These are phyloP conservation scores for Penicillium lagena DNA, from an alignment of 495 filamentous ascomycete genomes.

Conservation along the genomic window DNA sequence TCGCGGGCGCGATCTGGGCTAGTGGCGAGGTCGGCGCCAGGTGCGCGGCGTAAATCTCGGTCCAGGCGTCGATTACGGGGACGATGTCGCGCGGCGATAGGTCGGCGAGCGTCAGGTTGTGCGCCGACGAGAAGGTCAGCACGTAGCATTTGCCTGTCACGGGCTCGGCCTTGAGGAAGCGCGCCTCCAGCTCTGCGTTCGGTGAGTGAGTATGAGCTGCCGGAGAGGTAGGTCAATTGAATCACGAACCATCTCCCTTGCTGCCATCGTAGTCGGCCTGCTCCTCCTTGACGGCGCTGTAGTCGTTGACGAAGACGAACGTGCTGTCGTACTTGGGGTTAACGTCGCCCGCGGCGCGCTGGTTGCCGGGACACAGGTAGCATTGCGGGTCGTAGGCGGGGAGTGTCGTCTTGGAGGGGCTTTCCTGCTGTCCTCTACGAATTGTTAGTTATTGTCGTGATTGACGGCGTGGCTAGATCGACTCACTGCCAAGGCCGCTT, in stretches of 20 bases:
- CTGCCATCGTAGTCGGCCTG: slow-evolving; percentile 64
- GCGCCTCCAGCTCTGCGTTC: slow-evolving; percentile 56
- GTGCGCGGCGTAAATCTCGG: slow-evolving; percentile 76
- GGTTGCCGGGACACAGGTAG: slow-evolving; percentile 94
- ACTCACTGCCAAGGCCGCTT: slow-evolving; percentile 98
- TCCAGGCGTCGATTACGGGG: slow-evolving; percentile 79
- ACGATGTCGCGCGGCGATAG: slow-evolving; percentile 62
- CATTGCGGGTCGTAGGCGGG: slow-evolving; percentile 81
- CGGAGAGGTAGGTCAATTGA: not conserved
- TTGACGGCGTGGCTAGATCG: not conserved
- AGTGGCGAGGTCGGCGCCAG: slow-evolving; percentile 68
- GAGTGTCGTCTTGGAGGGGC: slow-evolving; percentile 65
- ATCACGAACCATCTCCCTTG: slow-evolving; percentile 39
- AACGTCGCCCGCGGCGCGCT: slow-evolving; percentile 78
- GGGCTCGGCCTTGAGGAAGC: slow-evolving; percentile 75
- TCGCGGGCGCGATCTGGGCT: slow-evolving; percentile 37
- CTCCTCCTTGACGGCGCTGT: slow-evolving; percentile 91
- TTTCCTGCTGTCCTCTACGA: slow-evolving; percentile 82
- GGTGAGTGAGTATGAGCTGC: slow-evolving; percentile 1
- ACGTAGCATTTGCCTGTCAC: slow-evolving; percentile 98
- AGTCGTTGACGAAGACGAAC: slow-evolving; percentile 97
- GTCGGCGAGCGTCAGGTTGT: slow-evolving; percentile 90
- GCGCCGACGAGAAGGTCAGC: slow-evolving; percentile 81
- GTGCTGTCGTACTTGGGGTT: slow-evolving; percentile 85
- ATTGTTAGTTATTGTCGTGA: no score